phyloP scores from a whole-genome alignment of 2,329 filamentous ascomycete genomes.

The Elsinoe fawcettii region DNA sequence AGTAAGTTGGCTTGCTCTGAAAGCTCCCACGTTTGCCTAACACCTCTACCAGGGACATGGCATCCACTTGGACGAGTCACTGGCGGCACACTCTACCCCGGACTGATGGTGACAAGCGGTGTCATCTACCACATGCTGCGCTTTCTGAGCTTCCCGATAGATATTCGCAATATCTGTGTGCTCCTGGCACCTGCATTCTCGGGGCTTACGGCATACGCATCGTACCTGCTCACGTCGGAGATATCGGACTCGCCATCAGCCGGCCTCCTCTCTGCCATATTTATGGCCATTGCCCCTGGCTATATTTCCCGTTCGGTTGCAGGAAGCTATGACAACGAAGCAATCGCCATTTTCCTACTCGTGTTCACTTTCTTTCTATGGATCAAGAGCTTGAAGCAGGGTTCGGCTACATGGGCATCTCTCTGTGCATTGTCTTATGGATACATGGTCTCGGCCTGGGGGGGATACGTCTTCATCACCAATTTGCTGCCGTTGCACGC shows the following conservation, averaged over 20 bases:
- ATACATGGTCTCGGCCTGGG: constrained; percentile 99
- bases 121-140: constrained; percentile 91
- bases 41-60: constrained; percentile 66
- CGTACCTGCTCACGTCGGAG: constrained; percentile 93
- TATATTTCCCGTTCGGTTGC: constrained; percentile 98
- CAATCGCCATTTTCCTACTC: constrained; percentile 96
- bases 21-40: neutral
- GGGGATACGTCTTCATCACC: constrained; percentile 99
- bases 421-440: constrained; percentile 94
- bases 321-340: constrained; percentile 98
- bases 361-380: constrained; percentile 98
- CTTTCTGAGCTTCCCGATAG: constrained; percentile 81
- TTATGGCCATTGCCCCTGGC: constrained; percentile 96
- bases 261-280: constrained; percentile 83
- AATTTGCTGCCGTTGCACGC: constrained; percentile 91
- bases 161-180: constrained; percentile 98
- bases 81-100: constrained; percentile 95
- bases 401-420: constrained; percentile 93
- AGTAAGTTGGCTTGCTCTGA: constrained; percentile 44
- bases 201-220: constrained; percentile 82
- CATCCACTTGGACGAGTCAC: constrained; percentile 97
- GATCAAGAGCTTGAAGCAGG: constrained; percentile 97
- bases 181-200: constrained; percentile 92
- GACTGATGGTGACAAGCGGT: constrained; percentile 97
- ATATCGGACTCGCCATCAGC: constrained; percentile 95